Percentiles rank a stretch among this genome's conserved stretches.
phyloP scores from a whole-genome alignment of 164 flowering plant species.

The Platanus orientalis region DNA sequence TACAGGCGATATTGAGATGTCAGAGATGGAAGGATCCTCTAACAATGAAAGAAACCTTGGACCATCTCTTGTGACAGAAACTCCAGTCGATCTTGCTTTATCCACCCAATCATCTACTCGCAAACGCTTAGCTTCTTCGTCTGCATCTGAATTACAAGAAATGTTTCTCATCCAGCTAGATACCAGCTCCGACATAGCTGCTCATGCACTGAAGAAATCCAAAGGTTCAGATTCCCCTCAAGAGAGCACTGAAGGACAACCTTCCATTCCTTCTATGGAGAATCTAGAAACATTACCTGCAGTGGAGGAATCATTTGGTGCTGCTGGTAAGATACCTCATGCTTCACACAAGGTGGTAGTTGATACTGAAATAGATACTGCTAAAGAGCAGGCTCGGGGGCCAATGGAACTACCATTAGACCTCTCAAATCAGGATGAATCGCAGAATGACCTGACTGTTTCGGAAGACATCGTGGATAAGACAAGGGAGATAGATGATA shows the following conservation, averaged over 20 bases:
- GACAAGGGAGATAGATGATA: constrained; percentile 27
- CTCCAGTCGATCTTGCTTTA: constrained; percentile 20
- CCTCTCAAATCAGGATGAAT: constrained; percentile 27
- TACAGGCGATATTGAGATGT: constrained; percentile 53
- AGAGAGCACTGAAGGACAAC: constrained; percentile 35
- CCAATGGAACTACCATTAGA: constrained; percentile 28
- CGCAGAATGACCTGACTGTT: constrained; percentile 23
- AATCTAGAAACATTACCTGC: constrained; percentile 18
- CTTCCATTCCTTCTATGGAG: constrained; percentile 24
- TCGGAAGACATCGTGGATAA: constrained; percentile 34
- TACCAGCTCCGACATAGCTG: constrained; percentile 27
- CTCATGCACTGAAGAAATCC: constrained; percentile 49
- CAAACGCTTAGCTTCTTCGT: constrained; percentile 56
- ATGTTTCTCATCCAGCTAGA: constrained; percentile 30
- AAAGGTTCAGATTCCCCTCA: constrained; percentile 44
- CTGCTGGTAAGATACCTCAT: no score
- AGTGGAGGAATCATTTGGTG: constrained; percentile 36
- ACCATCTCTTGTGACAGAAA: constrained; percentile 34
- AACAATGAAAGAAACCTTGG: constrained; percentile 24
- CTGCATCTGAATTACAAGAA: constrained; percentile 43
- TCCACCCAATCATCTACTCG: constrained; percentile 31
- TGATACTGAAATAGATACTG: no score
- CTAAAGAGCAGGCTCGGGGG: constrained; percentile 27
- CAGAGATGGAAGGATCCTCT: constrained; percentile 44
- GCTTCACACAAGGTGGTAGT: no score